Evolutionary conservation across 805 yeast genomes (phyloP).

Genomic region (Maudiozyma barnettii): DNA sequence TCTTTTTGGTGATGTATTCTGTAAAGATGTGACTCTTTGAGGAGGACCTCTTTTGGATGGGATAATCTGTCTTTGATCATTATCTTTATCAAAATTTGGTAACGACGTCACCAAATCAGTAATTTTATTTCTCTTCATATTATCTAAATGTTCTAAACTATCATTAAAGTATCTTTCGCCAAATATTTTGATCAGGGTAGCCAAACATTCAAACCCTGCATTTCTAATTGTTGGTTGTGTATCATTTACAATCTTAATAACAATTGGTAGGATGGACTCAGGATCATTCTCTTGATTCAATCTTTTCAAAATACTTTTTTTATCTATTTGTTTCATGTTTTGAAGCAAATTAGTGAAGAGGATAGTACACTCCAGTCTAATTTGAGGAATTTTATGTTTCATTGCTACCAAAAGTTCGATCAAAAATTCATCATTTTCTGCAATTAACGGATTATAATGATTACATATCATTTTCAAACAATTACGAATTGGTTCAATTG

Average conservation of each 20-base stretch:
- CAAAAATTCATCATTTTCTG: slow-evolving; percentile 34
- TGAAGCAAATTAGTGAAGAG: slow-evolving; percentile 49
- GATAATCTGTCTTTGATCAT: slow-evolving; percentile 20
- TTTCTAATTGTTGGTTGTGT: slow-evolving; percentile 78
- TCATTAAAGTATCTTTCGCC: slow-evolving; percentile 61
- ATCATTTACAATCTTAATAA: slow-evolving; percentile 63
- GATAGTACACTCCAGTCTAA: slow-evolving; percentile 59
- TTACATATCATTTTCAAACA: slow-evolving; percentile 59
- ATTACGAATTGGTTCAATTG: slow-evolving; percentile 56
- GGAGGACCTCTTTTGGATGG: slow-evolving; percentile 60
- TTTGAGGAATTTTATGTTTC: slow-evolving; percentile 75
- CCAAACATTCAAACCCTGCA: slow-evolving; percentile 67
- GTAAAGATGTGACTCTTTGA: neutral
- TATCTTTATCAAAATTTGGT: neutral
- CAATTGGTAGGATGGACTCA: slow-evolving; percentile 18
- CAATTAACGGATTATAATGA: slow-evolving; percentile 34
- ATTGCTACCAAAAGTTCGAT: slow-evolving; percentile 51
- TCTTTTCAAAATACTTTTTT: slow-evolving; percentile 6
- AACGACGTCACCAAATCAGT: neutral
- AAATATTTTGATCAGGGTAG: slow-evolving; percentile 71
- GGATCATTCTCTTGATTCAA: slow-evolving; percentile 15
- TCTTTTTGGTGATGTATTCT: neutral
- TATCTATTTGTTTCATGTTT: slow-evolving; percentile 6
- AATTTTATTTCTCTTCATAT: slow-evolving; percentile 5
- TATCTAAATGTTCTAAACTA: slow-evolving; percentile 32